These are phyloP conservation scores for Ensete ventricosum DNA, from an alignment of 176 grass and related monocot genomes.

Conservation along the genomic window DNA sequence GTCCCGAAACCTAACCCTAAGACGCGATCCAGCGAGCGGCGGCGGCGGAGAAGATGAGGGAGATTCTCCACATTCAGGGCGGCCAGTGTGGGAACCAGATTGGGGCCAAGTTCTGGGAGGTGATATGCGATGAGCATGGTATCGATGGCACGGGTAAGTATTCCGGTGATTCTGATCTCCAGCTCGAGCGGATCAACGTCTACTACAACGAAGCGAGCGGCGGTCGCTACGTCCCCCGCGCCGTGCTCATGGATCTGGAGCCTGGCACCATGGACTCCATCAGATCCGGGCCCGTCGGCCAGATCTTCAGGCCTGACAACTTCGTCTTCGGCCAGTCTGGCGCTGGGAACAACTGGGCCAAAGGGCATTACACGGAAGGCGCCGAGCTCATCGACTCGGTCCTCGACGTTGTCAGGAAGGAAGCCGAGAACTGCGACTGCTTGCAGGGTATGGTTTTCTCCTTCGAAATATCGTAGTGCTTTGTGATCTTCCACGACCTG, in stretches of 20 bases:
- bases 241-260: slow-evolving; percentile 83
- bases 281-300: slow-evolving; percentile 63
- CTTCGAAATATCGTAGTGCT: slow-evolving; percentile 20
- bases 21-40: no score
- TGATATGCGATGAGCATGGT: neutral
- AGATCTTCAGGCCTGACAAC: slow-evolving; percentile 44
- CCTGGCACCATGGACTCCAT: slow-evolving; percentile 84
- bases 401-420: no score
- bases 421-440: no score
- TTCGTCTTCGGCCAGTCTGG: no score
- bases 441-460: slow-evolving; percentile 37
- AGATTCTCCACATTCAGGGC: neutral
- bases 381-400: no score
- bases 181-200: slow-evolving; percentile 87
- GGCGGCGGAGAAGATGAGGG: neutral
- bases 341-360: no score
- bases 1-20: no score
- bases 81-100: slow-evolving; percentile 1
- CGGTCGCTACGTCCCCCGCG: no score
- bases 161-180: slow-evolving; percentile 29
- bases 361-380: no score
- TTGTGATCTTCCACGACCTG: slow-evolving; percentile 54
- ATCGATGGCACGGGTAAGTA: neutral
- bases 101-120: neutral
- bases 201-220: slow-evolving; percentile 73